Evolutionary conservation across 257 asterid genomes (phyloP).

Genomic region (Verbascum thapsus): DNA sequence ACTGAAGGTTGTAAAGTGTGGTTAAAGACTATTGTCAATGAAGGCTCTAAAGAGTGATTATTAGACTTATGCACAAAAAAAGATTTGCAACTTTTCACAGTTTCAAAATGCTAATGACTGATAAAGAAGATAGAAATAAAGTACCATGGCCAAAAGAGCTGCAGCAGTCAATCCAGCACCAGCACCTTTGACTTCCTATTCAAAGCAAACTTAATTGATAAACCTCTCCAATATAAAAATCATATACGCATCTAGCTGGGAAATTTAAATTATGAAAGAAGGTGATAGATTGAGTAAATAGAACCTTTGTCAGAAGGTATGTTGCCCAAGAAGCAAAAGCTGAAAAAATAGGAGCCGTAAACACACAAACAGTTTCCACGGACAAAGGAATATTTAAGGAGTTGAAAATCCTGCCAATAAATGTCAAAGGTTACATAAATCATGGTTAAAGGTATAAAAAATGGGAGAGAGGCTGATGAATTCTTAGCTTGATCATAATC

Average conservation of each 20-base stretch:
- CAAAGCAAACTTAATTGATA: constrained; percentile 31
- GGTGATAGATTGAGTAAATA: constrained; percentile 24
- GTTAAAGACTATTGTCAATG: background rate
- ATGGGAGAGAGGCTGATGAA: background rate
- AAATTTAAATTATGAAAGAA: constrained; percentile 3
- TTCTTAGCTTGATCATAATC: constrained; percentile 5
- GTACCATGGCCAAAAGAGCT: constrained; percentile 95
- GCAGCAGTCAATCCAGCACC: constrained; percentile 99
- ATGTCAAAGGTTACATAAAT: constrained; percentile 30
- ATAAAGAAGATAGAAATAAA: constrained; percentile 15
- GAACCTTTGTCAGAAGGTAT: constrained; percentile 94
- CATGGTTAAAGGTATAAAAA: constrained; percentile 26
- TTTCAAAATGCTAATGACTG: constrained; percentile 14
- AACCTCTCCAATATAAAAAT: constrained; percentile 6
- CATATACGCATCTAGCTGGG: background rate
- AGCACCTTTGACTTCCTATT: constrained; percentile 91
- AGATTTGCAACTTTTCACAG: constrained; percentile 23
- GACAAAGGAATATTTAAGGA: constrained; percentile 87
- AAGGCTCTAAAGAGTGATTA: background rate
- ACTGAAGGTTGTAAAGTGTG: background rate
- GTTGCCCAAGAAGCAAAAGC: constrained; percentile 99
- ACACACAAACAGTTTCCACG: constrained; percentile 98
- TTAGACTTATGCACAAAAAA: background rate
- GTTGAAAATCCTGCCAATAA: constrained; percentile 75
- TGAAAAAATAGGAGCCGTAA: constrained; percentile 96